Percentiles rank a stretch among this genome's conserved stretches.
phyloP scores from a whole-genome alignment of 495 filamentous ascomycete genomes.

The Patellaria atrata region DNA sequence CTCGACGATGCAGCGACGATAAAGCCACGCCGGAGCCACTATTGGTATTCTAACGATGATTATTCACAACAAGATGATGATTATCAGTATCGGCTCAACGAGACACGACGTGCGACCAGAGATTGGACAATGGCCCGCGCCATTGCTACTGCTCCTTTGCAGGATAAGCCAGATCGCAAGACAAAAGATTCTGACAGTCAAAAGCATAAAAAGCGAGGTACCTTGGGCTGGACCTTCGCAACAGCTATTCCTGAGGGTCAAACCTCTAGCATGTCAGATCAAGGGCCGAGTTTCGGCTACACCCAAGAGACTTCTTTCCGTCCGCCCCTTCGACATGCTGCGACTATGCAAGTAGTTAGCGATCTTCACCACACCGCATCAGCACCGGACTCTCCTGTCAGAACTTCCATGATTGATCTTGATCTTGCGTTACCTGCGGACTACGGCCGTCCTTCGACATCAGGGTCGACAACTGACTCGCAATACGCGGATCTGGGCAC shows the following conservation, averaged over 20 bases:
- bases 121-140: slow-evolving; percentile 9
- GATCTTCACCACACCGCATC: slow-evolving; percentile 19
- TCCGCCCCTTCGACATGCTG: slow-evolving; percentile 22
- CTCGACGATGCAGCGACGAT: too few relatives aligned
- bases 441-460: slow-evolving; percentile 22
- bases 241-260: slow-evolving; percentile 13
- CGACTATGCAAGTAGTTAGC: slow-evolving; percentile 21
- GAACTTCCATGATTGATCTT: slow-evolving; percentile 28
- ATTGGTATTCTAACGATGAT: too few relatives aligned
- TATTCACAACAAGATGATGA: too few relatives aligned
- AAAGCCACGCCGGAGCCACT: too few relatives aligned
- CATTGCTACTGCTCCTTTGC: slow-evolving; percentile 1
- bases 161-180: slow-evolving; percentile 9
- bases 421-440: slow-evolving; percentile 23
- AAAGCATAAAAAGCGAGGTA: not conserved
- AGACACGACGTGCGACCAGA: slow-evolving; percentile 4
- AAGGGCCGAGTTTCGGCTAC: slow-evolving; percentile 14
- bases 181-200: slow-evolving; percentile 5
- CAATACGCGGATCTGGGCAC: slow-evolving; percentile 21
- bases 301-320: slow-evolving; percentile 20
- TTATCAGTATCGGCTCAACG: not conserved
- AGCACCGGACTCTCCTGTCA: slow-evolving; percentile 18
- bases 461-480: slow-evolving; percentile 22
- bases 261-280: slow-evolving; percentile 6
- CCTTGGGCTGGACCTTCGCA: slow-evolving; percentile 15